These are phyloP conservation scores for Penicillium coffeae DNA, from an alignment of 495 filamentous ascomycete species.

Conservation along the genomic window DNA sequence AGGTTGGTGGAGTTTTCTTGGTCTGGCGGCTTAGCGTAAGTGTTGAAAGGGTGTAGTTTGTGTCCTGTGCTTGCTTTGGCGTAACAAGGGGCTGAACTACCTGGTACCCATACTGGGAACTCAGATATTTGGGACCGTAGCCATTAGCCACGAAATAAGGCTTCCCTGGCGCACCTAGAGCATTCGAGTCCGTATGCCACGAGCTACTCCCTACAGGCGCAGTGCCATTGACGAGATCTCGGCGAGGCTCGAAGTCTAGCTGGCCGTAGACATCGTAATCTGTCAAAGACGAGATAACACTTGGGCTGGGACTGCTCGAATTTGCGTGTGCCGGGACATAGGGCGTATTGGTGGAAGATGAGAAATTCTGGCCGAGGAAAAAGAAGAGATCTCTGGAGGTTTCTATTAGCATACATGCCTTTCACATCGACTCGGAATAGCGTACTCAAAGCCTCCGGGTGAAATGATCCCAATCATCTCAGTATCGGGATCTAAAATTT, in stretches of 20 bases:
- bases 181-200: slow-evolving; percentile 34
- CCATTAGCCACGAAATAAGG: slow-evolving; percentile 42
- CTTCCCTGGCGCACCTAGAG: slow-evolving; percentile 18
- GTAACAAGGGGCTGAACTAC: slow-evolving; percentile 41
- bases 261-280: slow-evolving; percentile 40
- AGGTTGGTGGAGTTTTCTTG: slow-evolving; percentile 15
- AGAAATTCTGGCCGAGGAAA: slow-evolving; percentile 27
- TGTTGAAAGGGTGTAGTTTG: slow-evolving; percentile 37
- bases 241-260: slow-evolving; percentile 30
- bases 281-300: slow-evolving; percentile 22
- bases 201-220: slow-evolving; percentile 17
- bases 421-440: not conserved
- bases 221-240: slow-evolving; percentile 34
- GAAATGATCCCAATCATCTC: slow-evolving; percentile 41
- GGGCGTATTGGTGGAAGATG: slow-evolving; percentile 24
- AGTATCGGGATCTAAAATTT: slow-evolving; percentile 42
- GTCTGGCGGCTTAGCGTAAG: slow-evolving; percentile 24
- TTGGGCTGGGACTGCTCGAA: slow-evolving; percentile 6
- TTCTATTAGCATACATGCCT: not conserved
- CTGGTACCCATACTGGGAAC: slow-evolving; percentile 33
- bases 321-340: slow-evolving; percentile 21
- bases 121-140: slow-evolving; percentile 41
- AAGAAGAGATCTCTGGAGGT: slow-evolving; percentile 35
- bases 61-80: slow-evolving; percentile 25
- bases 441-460: slow-evolving; percentile 44